Base-by-base conservation (phyloP, 1,284 basidiomycete genomes). In the Ustilago hordei region DNA sequence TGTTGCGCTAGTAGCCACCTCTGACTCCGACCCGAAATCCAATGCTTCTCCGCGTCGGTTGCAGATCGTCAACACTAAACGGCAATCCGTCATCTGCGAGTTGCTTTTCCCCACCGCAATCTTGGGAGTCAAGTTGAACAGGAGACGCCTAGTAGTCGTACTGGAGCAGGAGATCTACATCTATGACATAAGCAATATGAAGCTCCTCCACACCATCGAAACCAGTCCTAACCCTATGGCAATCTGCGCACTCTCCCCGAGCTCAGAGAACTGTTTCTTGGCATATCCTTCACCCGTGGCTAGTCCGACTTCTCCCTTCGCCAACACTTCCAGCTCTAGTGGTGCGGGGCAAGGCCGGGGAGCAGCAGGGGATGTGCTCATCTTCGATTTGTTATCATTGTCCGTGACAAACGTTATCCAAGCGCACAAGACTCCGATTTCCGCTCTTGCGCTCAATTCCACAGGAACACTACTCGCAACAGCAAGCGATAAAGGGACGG, bases 151-250 rank as follows among this genome's bases (percentile, higher is more conserved):
- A 28, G 93, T 98, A 41, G 96, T 99, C 72, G 93, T 99, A 8
- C 90, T 99, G 61, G 95, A 98, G 85, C 91, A 91, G 48, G 95
- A 98, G 87, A 97, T 99, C 69, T 99, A 98, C 88, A 95, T 98
- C 65, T 99, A 99, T 85, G 96, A 99, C 85, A 98, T 99, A 81
- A 94, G 93, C 69, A 99, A 98, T 81, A 98, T 99, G 96, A 93
- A 95, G 81, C 89, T 99, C 36, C 87, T 98, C 50, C 96, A 98
- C 86, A 97, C 98, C 55, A 96, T 99, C 65, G 97, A 99, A 88
- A 99, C 96, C 0, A 93, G 93, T 15, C 91, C 94, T 0, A 99
- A 99, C 86, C 94, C 95, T 2, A 92, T 96, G 85, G 95, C 95
- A 31, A 95, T 99, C 82, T 95, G 95, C 85, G 93, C 95, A 0